Base-by-base conservation (phyloP, 106 monocot species). In the Dactylorhiza incarnata region DNA sequence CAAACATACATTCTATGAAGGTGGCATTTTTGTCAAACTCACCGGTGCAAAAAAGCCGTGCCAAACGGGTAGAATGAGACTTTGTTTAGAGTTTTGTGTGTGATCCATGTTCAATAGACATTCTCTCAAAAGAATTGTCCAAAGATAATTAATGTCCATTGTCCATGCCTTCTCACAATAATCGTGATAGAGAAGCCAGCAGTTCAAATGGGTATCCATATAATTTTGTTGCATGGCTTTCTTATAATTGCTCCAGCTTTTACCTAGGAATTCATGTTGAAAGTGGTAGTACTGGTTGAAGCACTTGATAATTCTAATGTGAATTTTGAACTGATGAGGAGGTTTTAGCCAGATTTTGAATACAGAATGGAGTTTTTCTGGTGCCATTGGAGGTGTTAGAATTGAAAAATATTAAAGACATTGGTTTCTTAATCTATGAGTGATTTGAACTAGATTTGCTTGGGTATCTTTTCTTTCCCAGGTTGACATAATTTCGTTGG, bases 401-500 rank as follows among this genome's bases (percentile, higher is more conserved):
- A 58, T n/a, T 58, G 58, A 7, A 58, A 17, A 58, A 22, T 3
- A 4, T 52, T 13, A n/a, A 58, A 19, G 19, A 17, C 58, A 19
- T 58, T 58, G 19, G n/a, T 14, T 58, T 58, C 58, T 58, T 7
- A 23, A 23, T 62, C 29, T 25, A n/a, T n/a, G 65, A 26, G 10
- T 65, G 65, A 65, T 65, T 65, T 65, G 65, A 26, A 29, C 65
- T 11, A 65, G 13, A 4, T 12, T 69, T 66, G 1, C 14, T 66
- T 8, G 37, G 37, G 37, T 26, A 11, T 73, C 46, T 29, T 73
- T 14, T 37, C 54, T 79, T 48, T 7, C 50, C 25, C 87, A 93
- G 93, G 87, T 97, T 82, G 89, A 89, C 82, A 80, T 97, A 66
- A 94, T 97, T 79, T 44, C 94, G 17, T 72, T 97, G 22, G 89